A percentile compares a stretch with the other conserved stretches of the same genome.
Conservation (phyloP, 768 basidiomycete species). For the Amanita pseudoporphyria region DNA sequence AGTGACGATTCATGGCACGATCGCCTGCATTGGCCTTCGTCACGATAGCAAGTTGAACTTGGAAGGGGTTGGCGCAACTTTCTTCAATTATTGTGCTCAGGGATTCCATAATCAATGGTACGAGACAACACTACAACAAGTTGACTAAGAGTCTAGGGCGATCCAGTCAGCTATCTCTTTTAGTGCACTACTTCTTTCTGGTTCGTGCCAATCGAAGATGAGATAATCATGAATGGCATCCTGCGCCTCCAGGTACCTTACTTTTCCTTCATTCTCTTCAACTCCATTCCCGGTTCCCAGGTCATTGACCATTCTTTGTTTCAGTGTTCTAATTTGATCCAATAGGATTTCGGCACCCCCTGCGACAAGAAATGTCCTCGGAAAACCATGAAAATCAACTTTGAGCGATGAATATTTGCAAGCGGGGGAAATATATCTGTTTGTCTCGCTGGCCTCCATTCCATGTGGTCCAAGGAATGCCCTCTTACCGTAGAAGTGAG, state of each 20-base stretch:
- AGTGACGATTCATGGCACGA: slow-evolving; percentile 23
- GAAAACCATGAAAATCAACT: slow-evolving; percentile 45
- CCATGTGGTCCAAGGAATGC: slow-evolving; percentile 43
- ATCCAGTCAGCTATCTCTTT: slow-evolving; percentile 43
- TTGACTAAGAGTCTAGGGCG: slow-evolving; percentile 1
- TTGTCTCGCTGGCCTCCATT: slow-evolving; percentile 31
- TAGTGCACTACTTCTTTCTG: slow-evolving; percentile 39
- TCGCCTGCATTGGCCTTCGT: not conserved
- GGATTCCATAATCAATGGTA: too few relatives aligned
- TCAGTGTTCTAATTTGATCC: slow-evolving; percentile 40
- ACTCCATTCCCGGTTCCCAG: slow-evolving; percentile 35
- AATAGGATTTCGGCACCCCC: slow-evolving; percentile 50
- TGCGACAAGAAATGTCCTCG: slow-evolving; percentile 47
- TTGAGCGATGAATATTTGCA: slow-evolving; percentile 27
- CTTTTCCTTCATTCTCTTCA: slow-evolving; percentile 27
- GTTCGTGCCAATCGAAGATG: slow-evolving; percentile 39
- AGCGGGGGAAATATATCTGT: slow-evolving; percentile 52
- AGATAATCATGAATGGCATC: slow-evolving; percentile 50
- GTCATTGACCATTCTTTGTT: slow-evolving; percentile 39
- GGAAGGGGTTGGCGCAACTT: not conserved
- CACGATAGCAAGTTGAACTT: not conserved
- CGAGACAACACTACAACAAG: not conserved
- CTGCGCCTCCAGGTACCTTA: slow-evolving; percentile 37
- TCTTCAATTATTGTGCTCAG: not conserved
- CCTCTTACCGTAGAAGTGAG: slow-evolving; percentile 22